Percentiles rank a stretch among this genome's conserved stretches.
Conservation (phyloP, 2,329 filamentous ascomycete genomes). For the Metarhizium robertsii region DNA sequence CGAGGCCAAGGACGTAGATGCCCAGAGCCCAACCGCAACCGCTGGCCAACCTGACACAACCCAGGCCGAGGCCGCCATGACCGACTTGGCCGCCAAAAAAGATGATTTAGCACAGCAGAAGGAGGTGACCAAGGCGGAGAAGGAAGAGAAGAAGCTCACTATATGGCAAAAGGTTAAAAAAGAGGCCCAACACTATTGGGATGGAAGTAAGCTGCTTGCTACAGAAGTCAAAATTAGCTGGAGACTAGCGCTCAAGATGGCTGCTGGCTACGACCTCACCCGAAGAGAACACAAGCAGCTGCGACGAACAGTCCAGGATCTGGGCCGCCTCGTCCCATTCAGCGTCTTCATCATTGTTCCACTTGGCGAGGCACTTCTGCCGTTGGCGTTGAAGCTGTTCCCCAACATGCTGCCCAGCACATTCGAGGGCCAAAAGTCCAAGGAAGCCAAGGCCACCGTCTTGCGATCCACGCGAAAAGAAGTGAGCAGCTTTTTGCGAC, state of each 20-base stretch:
- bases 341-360: slow-evolving; percentile 96
- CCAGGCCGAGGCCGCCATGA: slow-evolving; percentile 37
- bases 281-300: slow-evolving; percentile 89
- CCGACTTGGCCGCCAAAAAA: slow-evolving; percentile 56
- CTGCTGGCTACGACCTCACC: slow-evolving; percentile 91
- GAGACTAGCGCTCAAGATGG: slow-evolving; percentile 90
- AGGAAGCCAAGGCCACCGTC: slow-evolving; percentile 75
- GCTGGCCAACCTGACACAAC: slow-evolving; percentile 24
- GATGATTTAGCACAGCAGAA: slow-evolving; percentile 51
- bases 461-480: slow-evolving; percentile 85
- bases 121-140: slow-evolving; percentile 44
- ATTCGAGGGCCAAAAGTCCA: slow-evolving; percentile 85
- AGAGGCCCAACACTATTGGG: slow-evolving; percentile 92
- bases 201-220: slow-evolving; percentile 89
- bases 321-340: slow-evolving; percentile 87
- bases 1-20: slow-evolving; percentile 19
- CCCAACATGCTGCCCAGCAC: slow-evolving; percentile 96
- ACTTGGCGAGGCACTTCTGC: slow-evolving; percentile 86
- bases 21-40: slow-evolving; percentile 18
- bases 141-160: slow-evolving; percentile 79
- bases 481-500: slow-evolving; percentile 80
- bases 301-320: slow-evolving; percentile 84
- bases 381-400: slow-evolving; percentile 87
- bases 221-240: slow-evolving; percentile 91
- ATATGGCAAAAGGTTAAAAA: slow-evolving; percentile 91